Evolutionary conservation across 1,284 basidiomycete species (phyloP).

Genomic region (Pseudozyma hubeiensis): DNA sequence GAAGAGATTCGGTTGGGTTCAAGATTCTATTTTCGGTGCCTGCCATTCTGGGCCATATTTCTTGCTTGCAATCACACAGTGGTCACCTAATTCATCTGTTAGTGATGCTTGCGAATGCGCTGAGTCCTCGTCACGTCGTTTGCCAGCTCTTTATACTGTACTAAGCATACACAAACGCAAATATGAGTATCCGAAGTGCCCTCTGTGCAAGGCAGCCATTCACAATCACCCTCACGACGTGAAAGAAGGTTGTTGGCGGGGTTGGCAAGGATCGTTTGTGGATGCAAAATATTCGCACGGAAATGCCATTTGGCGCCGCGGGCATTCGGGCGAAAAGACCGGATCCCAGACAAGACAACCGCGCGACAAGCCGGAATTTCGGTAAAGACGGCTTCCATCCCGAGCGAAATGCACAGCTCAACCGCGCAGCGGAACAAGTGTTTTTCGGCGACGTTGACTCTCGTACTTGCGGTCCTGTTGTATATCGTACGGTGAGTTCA

Average conservation of each 20-base stretch:
- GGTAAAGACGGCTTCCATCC: constrained; percentile 29
- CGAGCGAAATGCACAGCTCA: too few relatives aligned
- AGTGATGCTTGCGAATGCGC: too few relatives aligned
- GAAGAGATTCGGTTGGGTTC: background rate
- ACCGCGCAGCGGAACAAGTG: too few relatives aligned
- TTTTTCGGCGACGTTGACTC: too few relatives aligned
- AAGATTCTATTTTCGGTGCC: constrained; percentile 5
- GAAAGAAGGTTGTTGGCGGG: background rate
- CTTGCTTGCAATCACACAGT: background rate
- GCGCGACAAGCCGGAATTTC: constrained; percentile 20
- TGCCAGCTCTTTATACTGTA: too few relatives aligned
- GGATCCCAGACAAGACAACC: background rate
- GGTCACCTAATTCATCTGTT: too few relatives aligned
- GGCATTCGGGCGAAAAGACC: constrained; percentile 17
- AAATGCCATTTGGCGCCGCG: background rate
- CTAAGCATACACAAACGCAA: too few relatives aligned
- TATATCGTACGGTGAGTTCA: background rate
- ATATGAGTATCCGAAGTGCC: too few relatives aligned
- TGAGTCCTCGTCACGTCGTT: too few relatives aligned
- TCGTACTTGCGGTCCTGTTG: constrained; percentile 10
- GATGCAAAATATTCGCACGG: constrained; percentile 16
- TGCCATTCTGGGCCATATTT: constrained; percentile 9
- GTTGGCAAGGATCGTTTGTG: background rate
- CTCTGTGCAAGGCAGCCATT: too few relatives aligned
- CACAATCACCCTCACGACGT: too few relatives aligned